Evolutionary conservation across 2,329 filamentous ascomycete species (phyloP).

Genomic region (Rhynchosporium secalis): DNA sequence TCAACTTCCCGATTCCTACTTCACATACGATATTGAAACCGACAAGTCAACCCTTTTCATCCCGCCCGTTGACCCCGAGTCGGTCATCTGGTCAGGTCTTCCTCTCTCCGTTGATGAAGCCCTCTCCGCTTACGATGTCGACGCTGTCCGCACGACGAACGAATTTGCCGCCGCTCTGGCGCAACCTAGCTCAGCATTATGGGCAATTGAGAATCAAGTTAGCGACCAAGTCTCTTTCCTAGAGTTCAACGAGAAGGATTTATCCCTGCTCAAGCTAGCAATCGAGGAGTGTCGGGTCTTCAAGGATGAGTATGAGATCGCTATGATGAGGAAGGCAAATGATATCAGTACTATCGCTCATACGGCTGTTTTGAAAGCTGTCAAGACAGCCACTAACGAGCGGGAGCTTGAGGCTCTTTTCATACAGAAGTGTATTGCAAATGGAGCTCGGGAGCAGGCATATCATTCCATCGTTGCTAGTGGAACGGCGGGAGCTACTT

Average conservation of each 20-base stretch:
- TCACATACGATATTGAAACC: constrained; percentile 76
- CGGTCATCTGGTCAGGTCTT: constrained; percentile 90
- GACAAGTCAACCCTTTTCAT: constrained; percentile 84
- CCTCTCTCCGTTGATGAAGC: constrained; percentile 78
- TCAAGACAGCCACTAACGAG: constrained; percentile 70
- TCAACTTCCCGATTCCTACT: constrained; percentile 73
- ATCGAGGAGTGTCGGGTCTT: constrained; percentile 69
- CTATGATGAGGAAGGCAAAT: constrained; percentile 72
- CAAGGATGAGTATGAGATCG: constrained; percentile 75
- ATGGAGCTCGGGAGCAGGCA: constrained; percentile 78
- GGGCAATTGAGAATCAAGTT: constrained; percentile 77
- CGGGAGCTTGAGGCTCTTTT: constrained; percentile 81
- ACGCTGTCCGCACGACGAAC: constrained; percentile 69
- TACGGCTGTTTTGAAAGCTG: constrained; percentile 59
- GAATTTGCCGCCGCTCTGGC: constrained; percentile 70
- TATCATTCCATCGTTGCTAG: constrained; percentile 85
- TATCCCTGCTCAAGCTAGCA: constrained; percentile 55
- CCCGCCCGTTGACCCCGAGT: constrained; percentile 82
- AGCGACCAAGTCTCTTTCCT: constrained; percentile 71
- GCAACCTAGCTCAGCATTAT: constrained; percentile 56
- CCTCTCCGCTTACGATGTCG: constrained; percentile 74
- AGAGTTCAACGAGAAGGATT: constrained; percentile 65
- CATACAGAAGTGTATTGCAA: constrained; percentile 70
- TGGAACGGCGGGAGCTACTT: constrained; percentile 76
- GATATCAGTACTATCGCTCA: constrained; percentile 68